Conservation (phyloP, 352 stramenopile genomes). For the Globisporangium spinosum region DNA sequence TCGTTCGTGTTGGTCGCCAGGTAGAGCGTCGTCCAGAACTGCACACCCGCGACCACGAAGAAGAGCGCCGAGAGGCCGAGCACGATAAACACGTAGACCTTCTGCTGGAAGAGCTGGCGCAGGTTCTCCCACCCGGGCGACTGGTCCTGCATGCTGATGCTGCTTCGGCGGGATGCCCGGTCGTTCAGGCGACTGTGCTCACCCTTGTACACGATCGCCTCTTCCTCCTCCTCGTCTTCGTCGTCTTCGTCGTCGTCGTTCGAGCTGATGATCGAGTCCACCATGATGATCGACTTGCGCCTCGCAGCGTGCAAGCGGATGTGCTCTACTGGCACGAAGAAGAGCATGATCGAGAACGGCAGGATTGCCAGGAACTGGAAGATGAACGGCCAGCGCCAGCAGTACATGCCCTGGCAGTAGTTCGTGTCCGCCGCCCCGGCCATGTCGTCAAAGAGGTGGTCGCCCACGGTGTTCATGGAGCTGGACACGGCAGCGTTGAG, state of each 20-base stretch:
- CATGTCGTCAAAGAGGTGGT: constrained; percentile 36
- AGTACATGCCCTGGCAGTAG: constrained; percentile 74
- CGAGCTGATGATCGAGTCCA: constrained; percentile 41
- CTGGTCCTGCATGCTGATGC: constrained; percentile 26
- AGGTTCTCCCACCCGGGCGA: constrained; percentile 46
- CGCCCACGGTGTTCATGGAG: constrained; percentile 20
- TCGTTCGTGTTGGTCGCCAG: constrained; percentile 77
- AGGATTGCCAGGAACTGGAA: constrained; percentile 70
- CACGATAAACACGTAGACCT: constrained; percentile 76
- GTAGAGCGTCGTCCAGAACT: constrained; percentile 86
- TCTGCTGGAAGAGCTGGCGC: constrained; percentile 45
- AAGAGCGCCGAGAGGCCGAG: constrained; percentile 78
- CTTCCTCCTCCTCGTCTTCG: constrained; percentile 24
- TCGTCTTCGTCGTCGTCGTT: constrained; percentile 38
- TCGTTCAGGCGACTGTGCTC: constrained; percentile 29
- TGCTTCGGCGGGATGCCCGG: constrained; percentile 2
- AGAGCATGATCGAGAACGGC: constrained; percentile 71
- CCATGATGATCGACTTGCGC: constrained; percentile 65
- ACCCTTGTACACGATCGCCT: constrained; percentile 22
- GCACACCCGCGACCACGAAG: constrained; percentile 76
- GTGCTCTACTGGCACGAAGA: constrained; percentile 72
- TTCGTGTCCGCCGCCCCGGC: constrained; percentile 29
- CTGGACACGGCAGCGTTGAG: constrained; percentile 24
- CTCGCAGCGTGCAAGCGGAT: constrained; percentile 53
- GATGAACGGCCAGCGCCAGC: constrained; percentile 86